Percentiles rank a stretch among this genome's conserved stretches.
phyloP scores from a whole-genome alignment of 2,329 filamentous ascomycete genomes.

The Aaosphaeria pasadenensis region DNA sequence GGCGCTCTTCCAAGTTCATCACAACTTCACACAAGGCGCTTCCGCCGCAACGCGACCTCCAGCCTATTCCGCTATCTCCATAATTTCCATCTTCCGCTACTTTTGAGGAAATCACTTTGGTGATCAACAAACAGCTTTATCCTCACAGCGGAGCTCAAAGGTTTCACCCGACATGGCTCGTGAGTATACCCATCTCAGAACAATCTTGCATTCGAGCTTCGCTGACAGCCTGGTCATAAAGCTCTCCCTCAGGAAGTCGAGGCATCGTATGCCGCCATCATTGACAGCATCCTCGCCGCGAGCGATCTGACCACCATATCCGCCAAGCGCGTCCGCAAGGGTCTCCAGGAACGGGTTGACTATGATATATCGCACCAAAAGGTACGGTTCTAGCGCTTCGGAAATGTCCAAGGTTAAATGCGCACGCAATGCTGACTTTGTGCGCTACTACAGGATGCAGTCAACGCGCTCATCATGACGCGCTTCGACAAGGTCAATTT shows the following conservation, averaged over 20 bases:
- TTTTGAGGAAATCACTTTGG: background rate
- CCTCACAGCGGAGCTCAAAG: background rate
- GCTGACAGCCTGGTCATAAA: conserved; percentile 2
- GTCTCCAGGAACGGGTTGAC: conserved; percentile 58
- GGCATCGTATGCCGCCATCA: conserved; percentile 55
- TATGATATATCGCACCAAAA: conserved; percentile 63
- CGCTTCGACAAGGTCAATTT: conserved; percentile 50
- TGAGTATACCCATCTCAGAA: conserved; percentile 11
- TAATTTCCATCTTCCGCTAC: background rate
- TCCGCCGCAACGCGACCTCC: background rate
- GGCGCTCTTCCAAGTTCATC: conserved; percentile 1
- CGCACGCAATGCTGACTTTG: background rate
- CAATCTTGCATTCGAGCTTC: background rate
- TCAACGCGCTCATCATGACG: conserved; percentile 47
- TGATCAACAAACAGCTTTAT: background rate
- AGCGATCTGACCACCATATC: conserved; percentile 64
- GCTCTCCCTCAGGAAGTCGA: conserved; percentile 47
- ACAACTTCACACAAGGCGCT: background rate
- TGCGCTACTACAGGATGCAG: conserved; percentile 34
- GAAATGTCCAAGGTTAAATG: too few relatives aligned
- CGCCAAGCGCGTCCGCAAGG: conserved; percentile 63
- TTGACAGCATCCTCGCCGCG: conserved; percentile 59
- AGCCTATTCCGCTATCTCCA: background rate
- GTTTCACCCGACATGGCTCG: conserved; percentile 26
- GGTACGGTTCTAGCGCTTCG: conserved; percentile 38